Percentiles rank a stretch among this genome's conserved stretches.
Conservation (phyloP, 371 early-diverging fungal genomes). For the Apophysomyces elegans region DNA sequence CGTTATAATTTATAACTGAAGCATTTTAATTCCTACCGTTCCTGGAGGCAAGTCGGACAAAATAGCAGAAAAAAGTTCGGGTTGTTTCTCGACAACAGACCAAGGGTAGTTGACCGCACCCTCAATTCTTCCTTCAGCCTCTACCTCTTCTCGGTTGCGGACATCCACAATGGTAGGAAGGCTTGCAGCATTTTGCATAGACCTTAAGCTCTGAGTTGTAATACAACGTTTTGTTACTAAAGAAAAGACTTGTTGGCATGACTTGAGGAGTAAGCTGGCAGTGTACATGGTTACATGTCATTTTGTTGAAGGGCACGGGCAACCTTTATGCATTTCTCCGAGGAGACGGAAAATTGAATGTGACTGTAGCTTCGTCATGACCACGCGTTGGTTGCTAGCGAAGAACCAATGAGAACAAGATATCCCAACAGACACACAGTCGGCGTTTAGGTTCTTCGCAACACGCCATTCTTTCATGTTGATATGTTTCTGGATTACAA, state of each 20-base stretch:
- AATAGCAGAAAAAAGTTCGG: constrained; percentile 23
- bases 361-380: constrained; percentile 9
- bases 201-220: not conserved
- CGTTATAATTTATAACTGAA: not conserved
- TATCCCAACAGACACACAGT: not conserved
- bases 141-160: constrained; percentile 34
- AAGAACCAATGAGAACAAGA: constrained; percentile 2
- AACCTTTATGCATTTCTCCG: constrained; percentile 8
- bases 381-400: not conserved
- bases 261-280: not conserved
- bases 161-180: constrained; percentile 27
- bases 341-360: not conserved
- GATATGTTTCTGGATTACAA: not conserved
- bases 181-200: not conserved
- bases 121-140: constrained; percentile 29
- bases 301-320: not conserved
- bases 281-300: not conserved
- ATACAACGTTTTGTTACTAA: not conserved
- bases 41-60: constrained; percentile 24
- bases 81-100: constrained; percentile 22
- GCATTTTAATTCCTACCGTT: constrained; percentile 22
- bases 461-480: not conserved
- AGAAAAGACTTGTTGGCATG: not conserved
- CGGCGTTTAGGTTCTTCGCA: not conserved
- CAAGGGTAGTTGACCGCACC: constrained; percentile 38